Evolutionary conservation across 345 rosid species (phyloP), one percentile per base, ranked within the genome.

Genomic region (Isatis tinctoria): DNA sequence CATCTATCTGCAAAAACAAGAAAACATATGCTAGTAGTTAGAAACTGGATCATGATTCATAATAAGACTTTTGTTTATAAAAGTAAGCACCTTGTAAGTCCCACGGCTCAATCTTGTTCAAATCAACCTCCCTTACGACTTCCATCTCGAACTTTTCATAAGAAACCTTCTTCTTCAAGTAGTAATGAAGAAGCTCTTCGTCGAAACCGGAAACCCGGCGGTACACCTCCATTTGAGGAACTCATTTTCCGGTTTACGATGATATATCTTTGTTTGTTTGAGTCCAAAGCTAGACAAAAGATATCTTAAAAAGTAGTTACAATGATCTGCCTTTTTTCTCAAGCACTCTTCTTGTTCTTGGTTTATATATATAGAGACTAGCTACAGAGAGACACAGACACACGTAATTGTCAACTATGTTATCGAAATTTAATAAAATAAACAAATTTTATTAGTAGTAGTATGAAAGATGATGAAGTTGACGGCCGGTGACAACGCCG

Each of bases 71-170:
- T 54, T 54, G 7, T 27, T 27, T 14, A 14, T 54, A 6, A 35
- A 56, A 65, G 0, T 41, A 0, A 4, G 14, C 87, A 91, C 98
- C 98, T 83, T 91, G 95, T 69, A 94, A 81, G 11, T 94, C 98
- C 98, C 97, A 94, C 70, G 98, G 98, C 80, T 94, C 98, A 82
- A 94, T 82, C 87, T 88, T 94, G 75, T 94, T 94, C 81, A 94
- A 81, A 85, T 94, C 97, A 60, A 91, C 90, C 80, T 94, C 98
- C 78, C 90, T 80, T n/a, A 94, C 85, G 33, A 94, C 98, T 80
- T 94, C 97, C 98, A 91, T 89, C 30, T 91, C 98, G 74, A 91
- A 91, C 84, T 94, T 91, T 14, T 94, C 90, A 74, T 91, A 89
- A 12, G 96, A 85, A n/a, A 94, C 32, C 85, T 94, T 94, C 87